phyloP scores from a whole-genome alignment of 176 grass and related monocot genomes.

The Zea luxurians region DNA sequence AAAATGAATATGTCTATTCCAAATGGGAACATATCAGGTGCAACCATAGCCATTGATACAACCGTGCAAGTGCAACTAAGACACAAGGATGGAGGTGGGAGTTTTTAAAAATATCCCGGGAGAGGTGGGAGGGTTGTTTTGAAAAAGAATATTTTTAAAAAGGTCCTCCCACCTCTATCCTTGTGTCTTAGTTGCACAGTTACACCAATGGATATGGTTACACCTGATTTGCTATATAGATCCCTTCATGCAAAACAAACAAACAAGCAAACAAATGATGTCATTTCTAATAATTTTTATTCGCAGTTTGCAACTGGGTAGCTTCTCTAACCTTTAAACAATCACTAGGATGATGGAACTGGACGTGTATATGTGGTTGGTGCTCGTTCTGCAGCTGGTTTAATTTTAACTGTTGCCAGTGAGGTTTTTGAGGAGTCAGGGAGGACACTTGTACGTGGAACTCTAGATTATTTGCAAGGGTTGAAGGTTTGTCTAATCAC shows the following conservation, averaged over 20 bases:
- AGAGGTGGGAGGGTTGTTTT: too few species aligned
- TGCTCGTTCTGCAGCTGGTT: conserved; percentile 76
- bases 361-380: conserved; percentile 74
- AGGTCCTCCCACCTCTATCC: too few species aligned
- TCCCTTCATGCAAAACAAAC: background rate
- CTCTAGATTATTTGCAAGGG: conserved; percentile 97
- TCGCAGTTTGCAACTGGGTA: conserved; percentile 14
- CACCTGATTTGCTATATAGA: background rate
- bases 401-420: conserved; percentile 89
- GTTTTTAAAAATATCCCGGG: too few species aligned
- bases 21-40: too few species aligned
- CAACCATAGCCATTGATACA: too few species aligned
- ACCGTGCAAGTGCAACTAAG: too few species aligned
- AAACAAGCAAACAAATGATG: background rate
- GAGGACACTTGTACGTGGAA: conserved; percentile 87
- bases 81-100: too few species aligned
- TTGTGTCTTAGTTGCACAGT: too few species aligned
- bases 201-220: too few species aligned
- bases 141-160: too few species aligned
- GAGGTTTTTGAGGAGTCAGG: conserved; percentile 98
- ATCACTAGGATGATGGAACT: conserved; percentile 85
- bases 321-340: conserved; percentile 31
- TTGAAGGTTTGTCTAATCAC: conserved; percentile 72
- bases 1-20: background rate
- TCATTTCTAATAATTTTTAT: conserved; percentile 3